Evolutionary conservation across 768 basidiomycete genomes (phyloP).

Genomic region (Amanita subjunquillea): DNA sequence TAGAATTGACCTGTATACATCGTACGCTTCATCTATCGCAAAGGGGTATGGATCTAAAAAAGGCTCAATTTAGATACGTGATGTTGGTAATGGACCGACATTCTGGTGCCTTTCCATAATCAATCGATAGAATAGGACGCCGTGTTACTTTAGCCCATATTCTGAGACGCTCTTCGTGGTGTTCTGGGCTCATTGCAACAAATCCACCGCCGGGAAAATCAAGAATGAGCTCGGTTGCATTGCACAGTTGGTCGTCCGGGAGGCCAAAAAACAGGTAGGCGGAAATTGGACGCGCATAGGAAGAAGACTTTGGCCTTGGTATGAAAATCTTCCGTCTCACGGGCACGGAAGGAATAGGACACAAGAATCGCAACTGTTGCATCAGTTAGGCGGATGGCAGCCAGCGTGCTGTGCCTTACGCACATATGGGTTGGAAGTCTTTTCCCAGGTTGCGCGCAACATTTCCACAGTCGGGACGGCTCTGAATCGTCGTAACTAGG

Average conservation of each 20-base stretch:
- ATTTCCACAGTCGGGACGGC: slow-evolving; percentile 95
- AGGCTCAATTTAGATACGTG: background rate
- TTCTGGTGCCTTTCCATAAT: slow-evolving; percentile 96
- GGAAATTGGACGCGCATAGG: slow-evolving; percentile 74
- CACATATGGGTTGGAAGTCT: slow-evolving; percentile 89
- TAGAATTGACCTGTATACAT: slow-evolving; percentile 73
- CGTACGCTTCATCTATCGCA: slow-evolving; percentile 91
- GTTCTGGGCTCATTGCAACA: slow-evolving; percentile 90
- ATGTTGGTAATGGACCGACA: slow-evolving; percentile 37
- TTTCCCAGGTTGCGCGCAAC: slow-evolving; percentile 94
- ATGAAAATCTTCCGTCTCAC: slow-evolving; percentile 72
- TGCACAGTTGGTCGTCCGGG: slow-evolving; percentile 49
- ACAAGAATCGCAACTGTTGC: slow-evolving; percentile 57
- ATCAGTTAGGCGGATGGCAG: background rate
- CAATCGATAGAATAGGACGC: slow-evolving; percentile 74
- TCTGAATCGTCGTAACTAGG: slow-evolving; percentile 66
- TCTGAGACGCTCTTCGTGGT: slow-evolving; percentile 89
- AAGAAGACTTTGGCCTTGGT: slow-evolving; percentile 67
- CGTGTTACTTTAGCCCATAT: slow-evolving; percentile 76
- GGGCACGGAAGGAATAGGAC: slow-evolving; percentile 48
- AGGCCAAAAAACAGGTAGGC: slow-evolving; percentile 77
- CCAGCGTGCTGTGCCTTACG: slow-evolving; percentile 11
- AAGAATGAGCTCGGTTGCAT: slow-evolving; percentile 72
- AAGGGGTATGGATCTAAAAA: slow-evolving; percentile 88
- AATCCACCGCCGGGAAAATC: slow-evolving; percentile 97